Percentiles rank a stretch among this genome's conserved stretches.
These are phyloP conservation scores for Backusella luteola DNA, from an alignment of 192 early-diverging fungal species.

Conservation along the genomic window DNA sequence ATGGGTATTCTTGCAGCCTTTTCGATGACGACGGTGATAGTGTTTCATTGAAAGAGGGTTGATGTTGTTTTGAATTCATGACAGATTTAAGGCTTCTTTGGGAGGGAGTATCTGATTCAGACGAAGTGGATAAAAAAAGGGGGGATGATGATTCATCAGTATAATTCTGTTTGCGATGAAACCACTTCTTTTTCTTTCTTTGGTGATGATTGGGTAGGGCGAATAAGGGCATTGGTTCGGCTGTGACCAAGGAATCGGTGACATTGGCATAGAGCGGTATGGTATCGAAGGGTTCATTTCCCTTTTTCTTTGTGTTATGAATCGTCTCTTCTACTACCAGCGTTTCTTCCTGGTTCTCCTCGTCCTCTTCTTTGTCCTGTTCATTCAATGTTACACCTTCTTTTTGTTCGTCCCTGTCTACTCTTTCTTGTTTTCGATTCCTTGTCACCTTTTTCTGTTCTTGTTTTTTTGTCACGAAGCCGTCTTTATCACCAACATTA, in stretches of 20 bases:
- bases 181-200: slow-evolving; percentile 1
- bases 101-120: not conserved
- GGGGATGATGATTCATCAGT: not conserved
- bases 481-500: not conserved
- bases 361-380: too few relatives aligned
- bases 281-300: not conserved
- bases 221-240: not conserved
- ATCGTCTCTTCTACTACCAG: not conserved
- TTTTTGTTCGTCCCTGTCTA: not conserved
- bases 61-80: not conserved
- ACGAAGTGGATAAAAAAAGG: not conserved
- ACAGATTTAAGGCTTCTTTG: slow-evolving; percentile 2
- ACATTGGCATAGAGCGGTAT: not conserved
- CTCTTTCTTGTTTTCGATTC: not conserved
- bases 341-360: not conserved
- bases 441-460: not conserved
- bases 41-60: not conserved
- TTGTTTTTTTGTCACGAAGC: not conserved
- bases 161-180: not conserved
- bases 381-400: not conserved
- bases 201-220: not conserved
- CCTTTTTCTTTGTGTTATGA: not conserved
- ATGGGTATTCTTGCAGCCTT: not conserved
- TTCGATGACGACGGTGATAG: not conserved
- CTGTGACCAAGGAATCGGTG: not conserved